Percentiles rank a stretch among this genome's conserved stretches.
Conservation (phyloP, 1,284 basidiomycete species). For the Cerioporus squamosus region DNA sequence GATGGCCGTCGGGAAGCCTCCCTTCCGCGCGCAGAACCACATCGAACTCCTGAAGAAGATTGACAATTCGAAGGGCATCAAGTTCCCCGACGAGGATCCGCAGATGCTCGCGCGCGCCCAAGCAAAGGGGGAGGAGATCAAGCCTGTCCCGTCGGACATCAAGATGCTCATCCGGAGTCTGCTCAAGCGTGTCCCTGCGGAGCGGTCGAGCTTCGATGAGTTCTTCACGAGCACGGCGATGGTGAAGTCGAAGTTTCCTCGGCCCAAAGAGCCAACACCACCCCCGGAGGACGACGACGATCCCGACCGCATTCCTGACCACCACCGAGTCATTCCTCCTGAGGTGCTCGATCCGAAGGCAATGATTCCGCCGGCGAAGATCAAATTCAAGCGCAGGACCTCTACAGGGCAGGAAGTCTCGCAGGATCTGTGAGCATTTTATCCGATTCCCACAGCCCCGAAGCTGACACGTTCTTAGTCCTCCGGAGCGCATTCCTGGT, state of each 20-base stretch:
- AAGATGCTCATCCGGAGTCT: slow-evolving; percentile 87
- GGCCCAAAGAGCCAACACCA: slow-evolving; percentile 35
- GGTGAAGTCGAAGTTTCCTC: slow-evolving; percentile 77
- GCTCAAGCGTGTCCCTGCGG: slow-evolving; percentile 83
- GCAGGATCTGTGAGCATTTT: slow-evolving; percentile 12
- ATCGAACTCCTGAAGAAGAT: slow-evolving; percentile 96
- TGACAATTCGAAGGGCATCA: slow-evolving; percentile 84
- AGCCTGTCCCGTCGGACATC: slow-evolving; percentile 80
- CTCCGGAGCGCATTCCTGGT: slow-evolving; percentile 7
- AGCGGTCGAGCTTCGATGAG: slow-evolving; percentile 90
- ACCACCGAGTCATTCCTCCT: slow-evolving; percentile 70
- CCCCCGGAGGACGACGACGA: slow-evolving; percentile 35
- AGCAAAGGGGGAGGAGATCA: slow-evolving; percentile 48
- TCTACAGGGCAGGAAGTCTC: slow-evolving; percentile 9
- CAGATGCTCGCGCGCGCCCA: slow-evolving; percentile 35
- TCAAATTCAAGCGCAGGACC: slow-evolving; percentile 61
- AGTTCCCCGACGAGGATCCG: slow-evolving; percentile 90
- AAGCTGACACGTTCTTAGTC: background rate
- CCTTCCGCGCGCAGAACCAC: slow-evolving; percentile 95
- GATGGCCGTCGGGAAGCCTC: slow-evolving; percentile 92
- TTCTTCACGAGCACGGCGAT: slow-evolving; percentile 89
- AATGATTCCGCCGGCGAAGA: slow-evolving; percentile 79
- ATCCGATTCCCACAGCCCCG: rapidly evolving
- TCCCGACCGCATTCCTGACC: slow-evolving; percentile 54
- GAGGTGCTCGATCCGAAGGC: slow-evolving; percentile 77